These are phyloP conservation scores for Neopestalotiopsis rosae DNA, from an alignment of 2,329 filamentous ascomycete genomes.

Conservation along the genomic window DNA sequence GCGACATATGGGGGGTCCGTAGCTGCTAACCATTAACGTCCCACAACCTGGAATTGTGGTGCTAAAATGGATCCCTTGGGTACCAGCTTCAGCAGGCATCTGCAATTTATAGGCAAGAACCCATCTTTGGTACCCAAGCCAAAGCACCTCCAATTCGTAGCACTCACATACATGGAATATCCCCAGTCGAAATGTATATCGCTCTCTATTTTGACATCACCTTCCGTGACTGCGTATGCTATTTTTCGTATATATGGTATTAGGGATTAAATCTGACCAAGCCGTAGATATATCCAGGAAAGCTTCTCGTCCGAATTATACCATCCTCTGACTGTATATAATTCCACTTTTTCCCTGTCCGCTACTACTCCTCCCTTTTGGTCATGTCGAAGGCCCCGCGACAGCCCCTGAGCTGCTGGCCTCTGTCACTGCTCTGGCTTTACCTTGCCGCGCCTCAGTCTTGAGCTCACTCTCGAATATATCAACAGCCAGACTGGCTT, in stretches of 20 bases:
- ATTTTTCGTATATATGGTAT: no score
- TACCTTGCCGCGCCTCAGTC: conserved; percentile 52
- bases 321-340: neutral
- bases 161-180: no score
- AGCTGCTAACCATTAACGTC: neutral
- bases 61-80: neutral
- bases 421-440: conserved; percentile 5
- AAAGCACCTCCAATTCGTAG: no score
- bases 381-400: neutral
- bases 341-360: neutral
- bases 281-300: no score
- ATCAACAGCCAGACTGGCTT: conserved; percentile 85
- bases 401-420: neutral
- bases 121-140: no score
- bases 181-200: no score
- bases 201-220: no score
- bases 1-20: neutral
- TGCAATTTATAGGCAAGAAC: no score
- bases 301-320: neutral
- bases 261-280: no score
- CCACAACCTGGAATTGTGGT: neutral
- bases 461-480: conserved; percentile 66
- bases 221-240: no score
- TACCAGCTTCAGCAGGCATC: neutral
- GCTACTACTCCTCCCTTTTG: neutral